Conservation (phyloP, 2,329 filamentous ascomycete species). For the Aspergillus pseudoviridinutans region DNA sequence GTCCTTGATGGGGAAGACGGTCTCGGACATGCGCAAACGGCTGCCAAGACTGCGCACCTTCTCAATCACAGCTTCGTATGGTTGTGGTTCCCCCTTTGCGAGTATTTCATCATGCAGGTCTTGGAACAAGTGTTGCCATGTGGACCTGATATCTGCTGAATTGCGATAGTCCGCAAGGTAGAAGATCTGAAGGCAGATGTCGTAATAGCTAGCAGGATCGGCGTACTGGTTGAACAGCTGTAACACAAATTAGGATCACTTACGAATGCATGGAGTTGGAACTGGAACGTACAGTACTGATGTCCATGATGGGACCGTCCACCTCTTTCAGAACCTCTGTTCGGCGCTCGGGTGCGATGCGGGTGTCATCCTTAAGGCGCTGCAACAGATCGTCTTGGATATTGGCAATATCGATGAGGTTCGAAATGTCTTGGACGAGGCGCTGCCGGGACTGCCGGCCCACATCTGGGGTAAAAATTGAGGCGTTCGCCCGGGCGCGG, state of each 20-base stretch:
- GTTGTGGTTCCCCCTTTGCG: slow-evolving; percentile 37
- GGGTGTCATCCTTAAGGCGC: slow-evolving; percentile 66
- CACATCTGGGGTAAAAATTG: slow-evolving; percentile 72
- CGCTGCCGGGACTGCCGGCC: slow-evolving; percentile 78
- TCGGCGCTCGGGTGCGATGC: slow-evolving; percentile 62
- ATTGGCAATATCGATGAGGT: slow-evolving; percentile 85
- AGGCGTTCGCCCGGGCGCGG: slow-evolving; percentile 87
- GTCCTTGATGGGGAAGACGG: slow-evolving; percentile 51
- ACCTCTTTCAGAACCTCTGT: slow-evolving; percentile 63
- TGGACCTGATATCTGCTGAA: slow-evolving; percentile 73
- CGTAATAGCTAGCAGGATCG: slow-evolving; percentile 87
- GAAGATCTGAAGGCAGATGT: slow-evolving; percentile 89
- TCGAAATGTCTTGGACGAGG: slow-evolving; percentile 77
- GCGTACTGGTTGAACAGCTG: slow-evolving; percentile 92
- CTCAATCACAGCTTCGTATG: slow-evolving; percentile 49
- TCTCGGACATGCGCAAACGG: slow-evolving; percentile 54
- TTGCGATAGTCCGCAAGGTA: slow-evolving; percentile 89
- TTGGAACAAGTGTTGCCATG: slow-evolving; percentile 79
- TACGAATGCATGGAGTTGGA: not conserved
- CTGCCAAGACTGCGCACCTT: slow-evolving; percentile 56
- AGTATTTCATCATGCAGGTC: slow-evolving; percentile 59
- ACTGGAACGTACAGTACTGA: slow-evolving; percentile 64
- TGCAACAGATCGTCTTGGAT: slow-evolving; percentile 91
- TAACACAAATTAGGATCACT: slow-evolving; percentile 17
- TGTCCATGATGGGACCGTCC: slow-evolving; percentile 70